Percentiles rank a stretch among this genome's conserved stretches.
Conservation (phyloP, 306 rosid genomes). For the Quercus ilex region DNA sequence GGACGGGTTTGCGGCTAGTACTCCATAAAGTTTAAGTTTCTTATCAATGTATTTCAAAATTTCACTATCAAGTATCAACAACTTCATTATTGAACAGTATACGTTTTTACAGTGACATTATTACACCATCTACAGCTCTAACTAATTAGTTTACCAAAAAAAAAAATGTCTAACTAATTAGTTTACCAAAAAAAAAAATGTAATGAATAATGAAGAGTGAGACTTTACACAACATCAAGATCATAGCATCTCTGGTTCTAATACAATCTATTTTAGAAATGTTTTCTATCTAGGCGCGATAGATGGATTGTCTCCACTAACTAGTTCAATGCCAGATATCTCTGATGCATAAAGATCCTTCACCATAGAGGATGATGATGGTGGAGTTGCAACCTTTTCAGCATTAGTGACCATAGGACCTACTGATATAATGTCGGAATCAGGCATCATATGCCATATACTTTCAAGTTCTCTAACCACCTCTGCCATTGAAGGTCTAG, state of each 20-base stretch:
- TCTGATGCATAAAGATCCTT: slow-evolving; percentile 63
- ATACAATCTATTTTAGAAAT: not conserved
- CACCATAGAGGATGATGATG: slow-evolving; percentile 55
- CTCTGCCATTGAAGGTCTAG: slow-evolving; percentile 80
- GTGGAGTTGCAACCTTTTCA: slow-evolving; percentile 35
- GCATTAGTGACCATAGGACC: slow-evolving; percentile 30
- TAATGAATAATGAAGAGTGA: not conserved
- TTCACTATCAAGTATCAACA: slow-evolving; percentile 62
- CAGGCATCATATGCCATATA: slow-evolving; percentile 64
- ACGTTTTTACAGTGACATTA: not conserved
- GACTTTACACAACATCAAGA: not conserved
- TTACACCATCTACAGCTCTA: not conserved
- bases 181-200: no score
- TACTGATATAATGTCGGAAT: slow-evolving; percentile 41
- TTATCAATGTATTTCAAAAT: slow-evolving; percentile 16
- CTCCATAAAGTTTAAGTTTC: no score
- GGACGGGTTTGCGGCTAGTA: no score
- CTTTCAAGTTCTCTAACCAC: slow-evolving; percentile 83
- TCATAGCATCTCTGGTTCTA: no score
- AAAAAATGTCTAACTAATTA: not conserved
- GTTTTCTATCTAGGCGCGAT: slow-evolving; percentile 76
- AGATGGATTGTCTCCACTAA: slow-evolving; percentile 75
- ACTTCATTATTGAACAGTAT: slow-evolving; percentile 34
- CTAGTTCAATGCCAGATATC: slow-evolving; percentile 82
- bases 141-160: not conserved